These are phyloP conservation scores for Periconia digitata DNA, from an alignment of 2,329 filamentous ascomycete genomes.

Conservation along the genomic window DNA sequence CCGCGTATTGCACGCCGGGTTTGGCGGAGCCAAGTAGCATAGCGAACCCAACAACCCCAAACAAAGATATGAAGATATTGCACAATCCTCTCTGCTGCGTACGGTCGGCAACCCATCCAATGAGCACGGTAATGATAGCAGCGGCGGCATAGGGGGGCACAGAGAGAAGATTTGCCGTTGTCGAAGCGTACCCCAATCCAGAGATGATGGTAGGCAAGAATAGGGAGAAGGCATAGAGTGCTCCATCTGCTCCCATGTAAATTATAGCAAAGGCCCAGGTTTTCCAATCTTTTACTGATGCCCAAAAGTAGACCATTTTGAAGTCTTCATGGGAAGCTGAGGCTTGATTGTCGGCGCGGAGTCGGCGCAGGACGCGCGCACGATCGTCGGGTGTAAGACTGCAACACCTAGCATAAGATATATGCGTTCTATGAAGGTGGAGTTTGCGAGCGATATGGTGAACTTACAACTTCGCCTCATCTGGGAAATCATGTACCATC, in stretches of 20 bases:
- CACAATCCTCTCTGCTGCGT: constrained; percentile 73
- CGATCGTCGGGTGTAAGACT: constrained; percentile 67
- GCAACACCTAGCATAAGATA: too few relatives aligned
- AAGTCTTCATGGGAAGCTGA: constrained; percentile 77
- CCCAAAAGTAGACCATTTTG: constrained; percentile 70
- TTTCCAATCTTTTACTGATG: constrained; percentile 79
- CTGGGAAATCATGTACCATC: constrained; percentile 79
- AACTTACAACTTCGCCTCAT: constrained; percentile 65
- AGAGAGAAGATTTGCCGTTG: constrained; percentile 69
- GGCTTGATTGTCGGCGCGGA: constrained; percentile 71
- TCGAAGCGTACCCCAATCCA: constrained; percentile 58
- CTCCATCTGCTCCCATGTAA: constrained; percentile 73
- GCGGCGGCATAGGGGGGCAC: constrained; percentile 77
- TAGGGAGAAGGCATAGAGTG: constrained; percentile 73
- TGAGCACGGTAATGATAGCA: constrained; percentile 65
- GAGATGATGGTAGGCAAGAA: constrained; percentile 80
- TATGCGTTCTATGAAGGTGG: too few relatives aligned
- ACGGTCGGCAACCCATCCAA: constrained; percentile 77
- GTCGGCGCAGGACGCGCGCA: constrained; percentile 68
- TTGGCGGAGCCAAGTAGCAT: constrained; percentile 71
- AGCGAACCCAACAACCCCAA: constrained; percentile 75
- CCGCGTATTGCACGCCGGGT: constrained; percentile 75
- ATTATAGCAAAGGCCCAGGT: constrained; percentile 74
- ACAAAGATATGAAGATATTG: constrained; percentile 70
- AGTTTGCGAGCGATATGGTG: background rate